These are phyloP conservation scores for Cercospora janseana DNA, from an alignment of 2,329 filamentous ascomycete genomes.

Conservation along the genomic window DNA sequence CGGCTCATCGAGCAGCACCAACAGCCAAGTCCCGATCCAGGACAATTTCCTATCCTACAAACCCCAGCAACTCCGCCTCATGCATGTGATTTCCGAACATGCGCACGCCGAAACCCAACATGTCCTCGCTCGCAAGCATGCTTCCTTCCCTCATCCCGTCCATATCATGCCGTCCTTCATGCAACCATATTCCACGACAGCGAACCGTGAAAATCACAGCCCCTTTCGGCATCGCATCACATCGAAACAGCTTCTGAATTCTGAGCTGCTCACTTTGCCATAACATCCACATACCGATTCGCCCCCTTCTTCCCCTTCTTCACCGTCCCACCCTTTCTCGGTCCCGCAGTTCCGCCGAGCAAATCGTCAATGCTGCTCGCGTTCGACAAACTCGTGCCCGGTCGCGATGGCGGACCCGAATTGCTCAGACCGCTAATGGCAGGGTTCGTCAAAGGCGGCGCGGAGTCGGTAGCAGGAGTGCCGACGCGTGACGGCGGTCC, in stretches of 20 bases:
- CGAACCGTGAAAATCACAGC: too few relatives aligned
- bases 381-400: slow-evolving; percentile 79
- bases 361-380: slow-evolving; percentile 95
- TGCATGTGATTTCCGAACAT: too few relatives aligned
- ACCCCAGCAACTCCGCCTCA: too few relatives aligned
- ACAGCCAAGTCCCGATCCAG: too few relatives aligned
- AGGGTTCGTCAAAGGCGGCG: slow-evolving; percentile 19
- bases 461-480: slow-evolving; percentile 31
- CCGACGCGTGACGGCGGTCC: slow-evolving; percentile 35
- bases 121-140: too few relatives aligned
- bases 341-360: slow-evolving; percentile 61
- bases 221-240: slow-evolving; percentile 1
- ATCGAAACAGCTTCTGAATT: not conserved
- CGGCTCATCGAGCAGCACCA: too few relatives aligned
- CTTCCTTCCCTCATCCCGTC: too few relatives aligned
- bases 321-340: slow-evolving; percentile 57
- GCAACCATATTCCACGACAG: too few relatives aligned
- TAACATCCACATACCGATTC: slow-evolving; percentile 85
- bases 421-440: slow-evolving; percentile 18
- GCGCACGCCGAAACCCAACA: too few relatives aligned
- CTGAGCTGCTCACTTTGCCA: slow-evolving; percentile 57
- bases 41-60: too few relatives aligned
- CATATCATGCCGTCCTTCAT: too few relatives aligned
- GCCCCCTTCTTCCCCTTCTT: slow-evolving; percentile 77
- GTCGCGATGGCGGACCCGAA: slow-evolving; percentile 56